A percentile compares a stretch with the other conserved stretches of the same genome.
Evolutionary conservation across 1,284 basidiomycete genomes (phyloP).

Genomic region (Phylloboletellus chloephorus): DNA sequence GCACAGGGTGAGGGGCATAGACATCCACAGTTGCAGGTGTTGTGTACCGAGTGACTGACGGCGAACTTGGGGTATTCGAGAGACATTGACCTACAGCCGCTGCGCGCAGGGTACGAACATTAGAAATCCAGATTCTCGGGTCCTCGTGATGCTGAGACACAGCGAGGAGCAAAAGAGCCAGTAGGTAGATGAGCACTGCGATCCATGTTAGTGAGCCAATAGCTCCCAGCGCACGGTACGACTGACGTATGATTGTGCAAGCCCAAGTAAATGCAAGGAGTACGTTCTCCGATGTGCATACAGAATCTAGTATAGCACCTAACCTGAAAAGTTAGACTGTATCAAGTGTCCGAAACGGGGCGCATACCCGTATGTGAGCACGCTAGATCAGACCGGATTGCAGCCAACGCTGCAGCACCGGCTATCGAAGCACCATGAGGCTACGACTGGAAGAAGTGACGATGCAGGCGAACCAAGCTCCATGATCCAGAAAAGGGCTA

Average conservation of each 20-base stretch:
- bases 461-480: slow-evolving; percentile 51
- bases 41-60: slow-evolving; percentile 30
- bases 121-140: slow-evolving; percentile 47
- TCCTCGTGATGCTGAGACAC: slow-evolving; percentile 38
- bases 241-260: slow-evolving; percentile 50
- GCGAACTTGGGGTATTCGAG: slow-evolving; percentile 30
- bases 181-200: slow-evolving; percentile 43
- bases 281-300: slow-evolving; percentile 54
- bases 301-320: slow-evolving; percentile 6
- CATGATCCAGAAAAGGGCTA: slow-evolving; percentile 51
- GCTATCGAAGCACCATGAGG: slow-evolving; percentile 31
- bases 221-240: slow-evolving; percentile 2
- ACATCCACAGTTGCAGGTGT: slow-evolving; percentile 32
- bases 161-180: slow-evolving; percentile 33
- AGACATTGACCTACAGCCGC: slow-evolving; percentile 26
- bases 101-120: slow-evolving; percentile 45
- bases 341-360: neutral
- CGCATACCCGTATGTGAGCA: slow-evolving; percentile 17
- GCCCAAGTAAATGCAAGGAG: slow-evolving; percentile 65
- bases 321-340: slow-evolving; percentile 11
- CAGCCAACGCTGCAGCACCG: slow-evolving; percentile 43
- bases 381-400: slow-evolving; percentile 31
- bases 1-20: slow-evolving; percentile 41
- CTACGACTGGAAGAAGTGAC: neutral
- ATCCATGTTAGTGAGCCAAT: slow-evolving; percentile 6